Evolutionary conservation across 2,329 filamentous ascomycete species (phyloP).

Genomic region (Ilyonectria sp.): DNA sequence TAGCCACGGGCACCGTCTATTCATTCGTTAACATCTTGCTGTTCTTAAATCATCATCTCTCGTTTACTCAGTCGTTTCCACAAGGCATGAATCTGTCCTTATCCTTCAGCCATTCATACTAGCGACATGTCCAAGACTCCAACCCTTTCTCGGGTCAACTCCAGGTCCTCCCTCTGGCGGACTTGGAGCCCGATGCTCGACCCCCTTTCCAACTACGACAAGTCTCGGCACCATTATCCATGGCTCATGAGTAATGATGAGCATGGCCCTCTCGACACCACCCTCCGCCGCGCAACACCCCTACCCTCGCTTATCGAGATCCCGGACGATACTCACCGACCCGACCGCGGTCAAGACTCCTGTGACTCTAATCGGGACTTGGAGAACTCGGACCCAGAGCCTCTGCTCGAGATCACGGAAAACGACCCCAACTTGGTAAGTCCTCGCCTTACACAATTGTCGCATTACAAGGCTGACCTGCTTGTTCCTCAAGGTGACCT

Average conservation of each 20-base stretch:
- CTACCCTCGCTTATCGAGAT: constrained; percentile 34
- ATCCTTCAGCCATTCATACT: not conserved
- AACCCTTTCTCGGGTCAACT: constrained; percentile 38
- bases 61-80: not conserved
- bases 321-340: constrained; percentile 12
- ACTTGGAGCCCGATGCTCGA: constrained; percentile 46
- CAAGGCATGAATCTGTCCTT: constrained; percentile 13
- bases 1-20: not conserved
- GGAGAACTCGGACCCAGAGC: constrained; percentile 29
- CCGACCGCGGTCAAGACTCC: not conserved
- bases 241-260: constrained; percentile 40
- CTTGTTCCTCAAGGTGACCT: constrained; percentile 50
- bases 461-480: not conserved
- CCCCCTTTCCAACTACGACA: constrained; percentile 47
- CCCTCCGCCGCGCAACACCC: constrained; percentile 14
- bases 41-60: constrained; percentile 10
- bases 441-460: not conserved
- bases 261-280: not conserved
- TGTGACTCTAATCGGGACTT: constrained; percentile 17
- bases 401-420: constrained; percentile 12
- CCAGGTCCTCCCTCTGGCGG: constrained; percentile 49
- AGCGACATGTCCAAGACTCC: constrained; percentile 26
- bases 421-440: constrained; percentile 45
- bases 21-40: constrained; percentile 24
- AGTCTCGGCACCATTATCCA: constrained; percentile 48